Evolutionary conservation across 257 asterid genomes (phyloP).

Genomic region (Gentiana straminea): DNA sequence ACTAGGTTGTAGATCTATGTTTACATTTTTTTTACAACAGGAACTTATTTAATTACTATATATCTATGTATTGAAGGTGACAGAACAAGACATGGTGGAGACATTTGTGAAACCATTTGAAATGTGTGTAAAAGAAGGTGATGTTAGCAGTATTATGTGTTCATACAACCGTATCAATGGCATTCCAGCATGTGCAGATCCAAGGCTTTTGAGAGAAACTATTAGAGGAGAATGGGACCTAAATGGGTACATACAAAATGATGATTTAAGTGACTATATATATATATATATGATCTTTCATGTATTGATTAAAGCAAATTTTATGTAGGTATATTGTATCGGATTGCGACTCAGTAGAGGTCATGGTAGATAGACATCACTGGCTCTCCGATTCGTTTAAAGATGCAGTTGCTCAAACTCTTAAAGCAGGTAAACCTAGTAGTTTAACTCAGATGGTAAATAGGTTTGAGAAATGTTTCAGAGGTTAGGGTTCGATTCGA

Average conservation of each 20-base stretch:
- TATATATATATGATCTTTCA: slow-evolving; percentile 8
- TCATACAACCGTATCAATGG: slow-evolving; percentile 39
- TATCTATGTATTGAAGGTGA: slow-evolving; percentile 18
- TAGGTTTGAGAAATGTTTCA: no score
- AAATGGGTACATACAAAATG: slow-evolving; percentile 18
- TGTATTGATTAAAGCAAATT: no score
- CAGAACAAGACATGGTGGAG: slow-evolving; percentile 37
- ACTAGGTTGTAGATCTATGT: neutral
- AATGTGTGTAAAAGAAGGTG: slow-evolving; percentile 37
- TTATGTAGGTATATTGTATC: slow-evolving; percentile 23
- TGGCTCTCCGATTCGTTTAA: slow-evolving; percentile 24
- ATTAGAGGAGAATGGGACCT: slow-evolving; percentile 35
- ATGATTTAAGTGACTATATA: no score
- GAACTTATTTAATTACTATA: neutral
- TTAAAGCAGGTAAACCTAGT: slow-evolving; percentile 28
- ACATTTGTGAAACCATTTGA: slow-evolving; percentile 38
- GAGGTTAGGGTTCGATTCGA: no score
- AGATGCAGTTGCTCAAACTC: slow-evolving; percentile 30
- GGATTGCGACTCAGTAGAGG: slow-evolving; percentile 37
- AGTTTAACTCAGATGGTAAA: no score
- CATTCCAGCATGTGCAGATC: slow-evolving; percentile 39
- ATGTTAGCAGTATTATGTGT: slow-evolving; percentile 40
- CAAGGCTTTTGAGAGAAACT: slow-evolving; percentile 21
- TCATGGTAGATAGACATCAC: slow-evolving; percentile 22
- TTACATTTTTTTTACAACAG: neutral